Evolutionary conservation across 1,284 basidiomycete genomes (phyloP), one percentile per base, ranked within the genome.

Genomic region (Filobasidium uniguttulatum): DNA sequence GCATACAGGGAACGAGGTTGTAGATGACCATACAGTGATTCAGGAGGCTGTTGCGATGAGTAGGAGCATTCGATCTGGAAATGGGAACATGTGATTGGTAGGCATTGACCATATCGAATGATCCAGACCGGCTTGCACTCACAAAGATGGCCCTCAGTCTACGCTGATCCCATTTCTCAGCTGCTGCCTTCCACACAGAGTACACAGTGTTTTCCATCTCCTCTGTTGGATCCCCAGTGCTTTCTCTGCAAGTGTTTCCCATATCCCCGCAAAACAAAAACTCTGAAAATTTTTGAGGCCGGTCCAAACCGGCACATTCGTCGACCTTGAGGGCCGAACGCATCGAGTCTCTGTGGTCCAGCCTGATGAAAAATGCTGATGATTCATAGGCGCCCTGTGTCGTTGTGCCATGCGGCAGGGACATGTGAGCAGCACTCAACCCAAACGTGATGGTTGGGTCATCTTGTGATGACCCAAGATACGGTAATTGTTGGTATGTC

Each of bases 51-150:
- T 1, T 61, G 55, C 5, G 61, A 61, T 31, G 64, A 61, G 38
- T 70, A 70, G 1, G 66, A 68, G 57, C 68, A 70, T 61, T 70
- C 68, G 41, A 70, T 65, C 67, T 69, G 54, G 15, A 22, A 19
- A 25, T 28, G 31, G 17, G 20, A 19, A 20, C 9, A 22, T 25
- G 19, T 35, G 3, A 9, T 10, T 29, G 12, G 20, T 48, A 54
- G 48, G 58, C n/a, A n/a, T n/a, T n/a, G n/a, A n/a, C n/a, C n/a
- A n/a, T n/a, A n/a, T 49, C 29, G 38, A 43, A 14, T 25, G 30
- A 29, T 8, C 12, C 17, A 23, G 12, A 5, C 19, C 12, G 17
- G 12, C 28, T 14, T 14, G 19, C 3, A 63, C 67, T 58, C 53
- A 69, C 67, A 56, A 70, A 70, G 6, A 70, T 54, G 0, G 57